A percentile compares a stretch with the other conserved stretches of the same genome.
These are phyloP conservation scores for Mycena pura DNA, from an alignment of 768 basidiomycete species.

Conservation along the genomic window DNA sequence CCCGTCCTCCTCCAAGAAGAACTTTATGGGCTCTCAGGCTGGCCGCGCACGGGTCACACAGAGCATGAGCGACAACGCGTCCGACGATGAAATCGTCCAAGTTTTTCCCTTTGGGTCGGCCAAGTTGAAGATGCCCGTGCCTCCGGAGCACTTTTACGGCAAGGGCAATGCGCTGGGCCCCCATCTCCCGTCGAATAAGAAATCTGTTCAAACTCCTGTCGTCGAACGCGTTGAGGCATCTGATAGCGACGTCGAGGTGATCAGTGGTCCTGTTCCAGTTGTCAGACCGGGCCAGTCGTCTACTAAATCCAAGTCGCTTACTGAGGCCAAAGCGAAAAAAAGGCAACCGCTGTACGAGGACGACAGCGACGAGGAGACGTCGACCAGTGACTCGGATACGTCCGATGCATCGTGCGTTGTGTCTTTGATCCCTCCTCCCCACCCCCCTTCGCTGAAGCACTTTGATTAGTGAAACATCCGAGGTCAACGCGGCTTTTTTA, in stretches of 20 bases:
- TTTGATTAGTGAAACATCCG: background rate
- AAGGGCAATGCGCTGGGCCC: background rate
- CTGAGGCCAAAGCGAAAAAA: background rate
- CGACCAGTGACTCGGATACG: too few species aligned
- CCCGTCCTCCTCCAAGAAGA: background rate
- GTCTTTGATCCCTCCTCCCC: background rate
- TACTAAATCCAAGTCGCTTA: background rate
- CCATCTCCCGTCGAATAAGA: background rate
- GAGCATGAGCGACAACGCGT: background rate
- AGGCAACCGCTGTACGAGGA: slow-evolving; percentile 34
- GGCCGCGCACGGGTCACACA: background rate
- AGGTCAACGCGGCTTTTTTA: background rate
- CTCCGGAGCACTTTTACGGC: background rate
- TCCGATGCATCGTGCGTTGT: slow-evolving; percentile 12
- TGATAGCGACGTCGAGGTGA: slow-evolving; percentile 31
- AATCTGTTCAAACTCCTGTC: slow-evolving; percentile 28
- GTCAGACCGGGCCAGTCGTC: slow-evolving; percentile 7
- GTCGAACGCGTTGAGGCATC: slow-evolving; percentile 36
- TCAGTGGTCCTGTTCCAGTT: slow-evolving; percentile 22
- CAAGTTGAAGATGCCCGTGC: background rate
- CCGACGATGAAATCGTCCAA: background rate
- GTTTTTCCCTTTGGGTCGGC: background rate
- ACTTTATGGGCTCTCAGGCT: background rate
- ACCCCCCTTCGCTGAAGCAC: background rate
- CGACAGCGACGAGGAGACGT: too few species aligned